Percentiles rank a stretch among this genome's conserved stretches.
Evolutionary conservation across 169 alveolate species (phyloP).

Genomic region (Plasmodium yoelii): DNA sequence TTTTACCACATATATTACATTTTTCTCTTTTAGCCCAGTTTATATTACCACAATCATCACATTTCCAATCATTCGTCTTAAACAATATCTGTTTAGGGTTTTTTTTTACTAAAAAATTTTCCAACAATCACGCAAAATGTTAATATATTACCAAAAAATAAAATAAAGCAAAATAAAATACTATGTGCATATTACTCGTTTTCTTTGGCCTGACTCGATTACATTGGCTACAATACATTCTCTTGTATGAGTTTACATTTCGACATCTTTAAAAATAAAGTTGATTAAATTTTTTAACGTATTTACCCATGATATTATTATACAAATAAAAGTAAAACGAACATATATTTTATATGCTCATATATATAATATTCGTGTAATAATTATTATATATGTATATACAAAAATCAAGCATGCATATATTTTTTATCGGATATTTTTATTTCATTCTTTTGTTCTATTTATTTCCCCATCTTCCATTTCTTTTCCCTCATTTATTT

Average conservation of each 20-base stretch:
- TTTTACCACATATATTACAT: conserved; percentile 88
- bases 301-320: conserved; percentile 4
- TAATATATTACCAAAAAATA: neutral
- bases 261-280: conserved; percentile 80
- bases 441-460: neutral
- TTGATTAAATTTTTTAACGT: conserved; percentile 6
- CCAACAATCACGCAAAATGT: no score
- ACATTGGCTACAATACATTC: conserved; percentile 86
- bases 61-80: conserved; percentile 87
- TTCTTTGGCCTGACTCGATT: conserved; percentile 82
- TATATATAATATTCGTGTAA: conserved; percentile 6
- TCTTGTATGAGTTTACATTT: conserved; percentile 85
- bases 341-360: neutral
- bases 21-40: conserved; percentile 89
- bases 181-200: conserved; percentile 6
- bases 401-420: neutral
- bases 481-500: neutral
- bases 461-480: neutral
- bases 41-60: conserved; percentile 89
- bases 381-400: neutral
- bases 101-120: conserved; percentile 13
- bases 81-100: conserved; percentile 45
- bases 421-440: neutral
- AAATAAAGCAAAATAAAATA: neutral
- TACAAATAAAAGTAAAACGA: neutral